Conservation (phyloP, 2,329 filamentous ascomycete species). For the Trichoderma polysporum region DNA sequence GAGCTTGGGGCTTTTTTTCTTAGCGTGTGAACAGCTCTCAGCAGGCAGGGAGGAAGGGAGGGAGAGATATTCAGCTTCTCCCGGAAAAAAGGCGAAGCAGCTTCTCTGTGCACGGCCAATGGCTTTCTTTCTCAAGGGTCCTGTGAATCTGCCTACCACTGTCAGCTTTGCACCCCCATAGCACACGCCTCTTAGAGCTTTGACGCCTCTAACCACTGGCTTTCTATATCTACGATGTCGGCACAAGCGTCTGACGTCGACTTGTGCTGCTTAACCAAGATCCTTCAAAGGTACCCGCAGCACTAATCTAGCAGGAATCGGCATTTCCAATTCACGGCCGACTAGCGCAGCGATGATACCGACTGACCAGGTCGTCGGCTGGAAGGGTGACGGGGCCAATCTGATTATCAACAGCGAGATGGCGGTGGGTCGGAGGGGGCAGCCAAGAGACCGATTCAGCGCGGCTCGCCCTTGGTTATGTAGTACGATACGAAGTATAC, state of each 20-base stretch:
- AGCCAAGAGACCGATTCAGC: neutral
- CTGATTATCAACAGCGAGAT: constrained; percentile 1
- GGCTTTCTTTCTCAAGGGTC: neutral
- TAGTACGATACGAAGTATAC: neutral
- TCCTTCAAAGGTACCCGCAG: constrained; percentile 8
- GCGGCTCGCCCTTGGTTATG: neutral
- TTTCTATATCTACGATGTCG: neutral
- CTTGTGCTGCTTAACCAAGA: neutral
- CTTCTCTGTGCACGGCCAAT: neutral
- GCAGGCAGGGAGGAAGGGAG: neutral
- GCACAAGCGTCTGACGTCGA: neutral
- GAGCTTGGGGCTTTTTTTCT: constrained; percentile 7
- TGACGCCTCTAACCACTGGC: neutral
- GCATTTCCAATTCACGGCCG: constrained; percentile 11
- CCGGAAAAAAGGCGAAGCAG: neutral
- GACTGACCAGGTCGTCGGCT: neutral
- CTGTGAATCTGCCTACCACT: neutral
- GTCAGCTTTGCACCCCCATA: neutral
- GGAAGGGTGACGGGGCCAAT: neutral
- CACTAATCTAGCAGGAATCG: constrained; percentile 10
- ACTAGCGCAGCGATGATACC: neutral
- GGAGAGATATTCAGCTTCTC: neutral
- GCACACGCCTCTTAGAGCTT: neutral
- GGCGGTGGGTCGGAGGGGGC: neutral
- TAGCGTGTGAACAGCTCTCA: neutral